These are phyloP conservation scores for Musa balbisiana DNA, from an alignment of 202 grass and related monocot genomes.

Conservation along the genomic window DNA sequence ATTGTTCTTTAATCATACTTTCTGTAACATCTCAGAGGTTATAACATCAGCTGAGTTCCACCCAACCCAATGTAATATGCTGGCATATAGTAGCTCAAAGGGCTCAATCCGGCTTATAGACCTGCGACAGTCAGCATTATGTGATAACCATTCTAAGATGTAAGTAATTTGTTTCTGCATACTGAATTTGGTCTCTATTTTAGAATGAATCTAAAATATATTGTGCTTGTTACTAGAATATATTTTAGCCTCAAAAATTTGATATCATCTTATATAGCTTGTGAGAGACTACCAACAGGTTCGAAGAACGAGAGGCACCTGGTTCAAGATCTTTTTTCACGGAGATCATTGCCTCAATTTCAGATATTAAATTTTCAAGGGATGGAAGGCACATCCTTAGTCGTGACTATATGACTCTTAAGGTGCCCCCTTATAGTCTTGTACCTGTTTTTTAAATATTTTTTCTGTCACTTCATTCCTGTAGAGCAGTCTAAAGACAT, in stretches of 20 bases:
- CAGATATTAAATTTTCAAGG: conserved; percentile 30
- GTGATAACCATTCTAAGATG: conserved; percentile 27
- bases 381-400: conserved; percentile 30
- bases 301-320: conserved; percentile 22
- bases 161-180: conserved; percentile 2
- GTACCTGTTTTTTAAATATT: neutral
- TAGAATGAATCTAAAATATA: neutral
- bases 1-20: neutral
- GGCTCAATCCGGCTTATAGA: conserved; percentile 28
- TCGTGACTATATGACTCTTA: conserved; percentile 28
- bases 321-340: conserved; percentile 26
- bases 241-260: neutral
- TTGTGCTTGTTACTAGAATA: neutral
- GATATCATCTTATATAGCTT: neutral
- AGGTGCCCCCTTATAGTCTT: conserved; percentile 5
- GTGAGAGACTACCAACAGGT: conserved; percentile 3
- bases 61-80: conserved; percentile 27
- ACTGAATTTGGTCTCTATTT: neutral
- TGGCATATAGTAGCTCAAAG: conserved; percentile 33
- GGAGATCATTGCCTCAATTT: conserved; percentile 31
- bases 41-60: conserved; percentile 31
- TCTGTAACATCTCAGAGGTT: conserved; percentile 18
- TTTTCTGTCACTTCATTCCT: neutral
- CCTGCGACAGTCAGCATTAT: conserved; percentile 27
- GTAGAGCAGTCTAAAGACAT: too few species aligned